Evolutionary conservation across 306 rosid species (phyloP), one percentile per base, ranked within the genome.

Genomic region (Dalbergia oliveri): DNA sequence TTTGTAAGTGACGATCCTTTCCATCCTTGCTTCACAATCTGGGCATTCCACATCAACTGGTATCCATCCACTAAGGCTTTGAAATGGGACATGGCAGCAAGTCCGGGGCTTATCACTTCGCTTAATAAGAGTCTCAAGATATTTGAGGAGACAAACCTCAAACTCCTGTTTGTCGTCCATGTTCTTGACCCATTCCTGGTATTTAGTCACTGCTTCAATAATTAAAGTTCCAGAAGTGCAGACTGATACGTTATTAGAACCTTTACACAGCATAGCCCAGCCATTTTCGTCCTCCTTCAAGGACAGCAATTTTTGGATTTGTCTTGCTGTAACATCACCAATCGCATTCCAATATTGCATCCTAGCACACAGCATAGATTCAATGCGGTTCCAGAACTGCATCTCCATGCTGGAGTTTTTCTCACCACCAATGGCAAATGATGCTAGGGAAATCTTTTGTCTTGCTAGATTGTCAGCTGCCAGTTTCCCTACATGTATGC

Each of bases 1-100:
- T 23, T 59, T 4, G 35, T 59, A 59, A 59, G 64, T 59, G 64
- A 59, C 64, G 35, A 59, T 11, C 64, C 64, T 59, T 11, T 59
- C 64, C 64, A 59, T 59, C 35, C 14, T 59, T 23, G 1, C 34
- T 1, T n/a, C 37, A 23, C 64, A 59, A 12, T 59, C 37, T 4
- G 14, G 64, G 37, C 64, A 59, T 5, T 10, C 8, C 13, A 59
- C 13, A 21, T 23, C 35, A 10, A 9, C 35, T 21, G 64, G 64
- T 21, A 59, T 6, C 64, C 64, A 59, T 11, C 64, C 64, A 23
- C 1, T 59, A 14, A 21, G 0, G 34, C 15, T 58, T 11, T 19
- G 64, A 21, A 58, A 16, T 4, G 64, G 6, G 4, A 58, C 35
- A 4, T 58, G 64, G 64, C 64, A 33, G 64, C 64, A 58, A 21